Conservation (phyloP, 208 protist genomes). For the Porcisia hertigi region DNA sequence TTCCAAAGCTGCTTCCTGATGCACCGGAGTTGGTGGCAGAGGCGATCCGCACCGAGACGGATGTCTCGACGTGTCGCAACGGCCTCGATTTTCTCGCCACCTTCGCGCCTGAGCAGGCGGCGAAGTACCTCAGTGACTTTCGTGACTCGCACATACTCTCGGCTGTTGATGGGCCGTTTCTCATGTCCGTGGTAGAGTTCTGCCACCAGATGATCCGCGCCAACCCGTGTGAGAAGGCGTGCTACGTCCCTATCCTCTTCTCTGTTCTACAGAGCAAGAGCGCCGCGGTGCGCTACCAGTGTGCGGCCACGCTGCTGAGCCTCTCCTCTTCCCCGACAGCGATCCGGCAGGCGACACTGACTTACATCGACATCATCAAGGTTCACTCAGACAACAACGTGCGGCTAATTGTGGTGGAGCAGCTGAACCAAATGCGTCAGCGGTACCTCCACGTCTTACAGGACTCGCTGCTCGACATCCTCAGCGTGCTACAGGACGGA, state of each 20-base stretch:
- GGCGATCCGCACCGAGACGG: slow-evolving; percentile 87
- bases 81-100: slow-evolving; percentile 98
- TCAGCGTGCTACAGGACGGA: slow-evolving; percentile 89
- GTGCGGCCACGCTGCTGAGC: slow-evolving; percentile 93
- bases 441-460: slow-evolving; percentile 87
- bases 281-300: slow-evolving; percentile 95
- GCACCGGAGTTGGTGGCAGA: slow-evolving; percentile 96
- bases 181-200: slow-evolving; percentile 90
- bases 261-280: slow-evolving; percentile 93
- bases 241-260: slow-evolving; percentile 96
- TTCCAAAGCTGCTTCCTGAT: slow-evolving; percentile 96
- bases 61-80: slow-evolving; percentile 95
- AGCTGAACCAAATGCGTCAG: slow-evolving; percentile 92
- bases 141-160: slow-evolving; percentile 83
- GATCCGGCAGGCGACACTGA: slow-evolving; percentile 90
- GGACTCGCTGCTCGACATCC: slow-evolving; percentile 95
- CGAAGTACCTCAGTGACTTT: slow-evolving; percentile 90
- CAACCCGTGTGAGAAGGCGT: slow-evolving; percentile 87
- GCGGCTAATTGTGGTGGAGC: slow-evolving; percentile 97
- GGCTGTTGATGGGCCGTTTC: slow-evolving; percentile 92
- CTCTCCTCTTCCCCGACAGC: slow-evolving; percentile 96
- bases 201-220: slow-evolving; percentile 77
- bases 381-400: slow-evolving; percentile 98
- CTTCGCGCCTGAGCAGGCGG: slow-evolving; percentile 93
- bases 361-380: slow-evolving; percentile 94